Conservation (phyloP, 78 protist genomes). For the Cavenderia fasciculata region DNA sequence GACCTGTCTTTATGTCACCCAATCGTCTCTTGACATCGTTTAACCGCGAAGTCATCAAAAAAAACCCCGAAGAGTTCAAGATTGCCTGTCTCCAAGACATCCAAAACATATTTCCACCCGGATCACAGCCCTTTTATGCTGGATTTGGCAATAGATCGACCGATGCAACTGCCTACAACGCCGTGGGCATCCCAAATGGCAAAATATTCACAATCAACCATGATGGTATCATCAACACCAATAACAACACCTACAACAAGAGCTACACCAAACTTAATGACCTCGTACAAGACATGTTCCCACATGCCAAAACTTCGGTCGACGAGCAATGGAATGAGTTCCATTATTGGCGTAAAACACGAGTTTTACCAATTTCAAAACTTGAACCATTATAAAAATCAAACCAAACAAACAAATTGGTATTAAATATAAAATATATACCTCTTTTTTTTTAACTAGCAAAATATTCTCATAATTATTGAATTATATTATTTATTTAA, state of each 20-base stretch:
- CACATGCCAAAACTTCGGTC: conserved; percentile 15
- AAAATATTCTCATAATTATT: too few species aligned
- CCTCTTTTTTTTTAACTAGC: too few species aligned
- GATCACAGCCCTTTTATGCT: conserved; percentile 91
- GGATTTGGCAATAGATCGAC: conserved; percentile 97
- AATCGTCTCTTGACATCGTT: conserved; percentile 90
- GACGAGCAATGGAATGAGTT: conserved; percentile 77
- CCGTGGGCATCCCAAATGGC: conserved; percentile 81
- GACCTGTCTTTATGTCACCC: conserved; percentile 97
- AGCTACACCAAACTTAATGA: conserved; percentile 76
- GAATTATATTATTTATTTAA: too few species aligned
- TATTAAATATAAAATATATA: too few species aligned
- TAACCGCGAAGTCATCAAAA: conserved; percentile 85
- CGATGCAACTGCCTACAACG: conserved; percentile 80
- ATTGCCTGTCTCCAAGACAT: conserved; percentile 88
- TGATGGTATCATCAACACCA: conserved; percentile 67
- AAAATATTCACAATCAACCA: conserved; percentile 85
- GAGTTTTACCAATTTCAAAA: conserved; percentile 44
- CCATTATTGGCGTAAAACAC: conserved; percentile 72
- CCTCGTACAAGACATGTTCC: conserved; percentile 86
- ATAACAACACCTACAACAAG: conserved; percentile 76
- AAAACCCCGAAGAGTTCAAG: conserved; percentile 97
- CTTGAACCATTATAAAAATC: conserved; percentile 77
- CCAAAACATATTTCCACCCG: conserved; percentile 87
- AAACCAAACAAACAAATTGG: too few species aligned